Evolutionary conservation across 2,329 filamentous ascomycete species (phyloP).

Genomic region (Colletotrichum gigasporum): DNA sequence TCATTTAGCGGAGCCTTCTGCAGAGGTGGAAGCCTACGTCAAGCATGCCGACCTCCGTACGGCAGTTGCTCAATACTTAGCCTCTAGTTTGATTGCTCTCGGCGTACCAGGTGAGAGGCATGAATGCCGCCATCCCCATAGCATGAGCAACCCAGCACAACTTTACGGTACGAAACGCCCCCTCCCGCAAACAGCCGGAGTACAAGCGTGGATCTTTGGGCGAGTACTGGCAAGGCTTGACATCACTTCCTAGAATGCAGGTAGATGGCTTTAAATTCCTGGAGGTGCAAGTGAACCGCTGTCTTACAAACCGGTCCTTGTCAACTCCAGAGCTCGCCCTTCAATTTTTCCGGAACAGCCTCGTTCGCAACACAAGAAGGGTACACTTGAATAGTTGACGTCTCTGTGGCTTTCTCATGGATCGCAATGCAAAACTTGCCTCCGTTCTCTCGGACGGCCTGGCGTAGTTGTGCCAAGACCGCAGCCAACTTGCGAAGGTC

Average conservation of each 20-base stretch:
- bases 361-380: neutral
- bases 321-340: neutral
- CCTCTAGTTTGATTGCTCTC: conserved; percentile 41
- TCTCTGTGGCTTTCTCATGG: neutral
- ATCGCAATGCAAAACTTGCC: neutral
- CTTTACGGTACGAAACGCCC: too few relatives aligned
- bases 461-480: neutral
- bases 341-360: neutral
- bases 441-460: neutral
- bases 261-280: too few relatives aligned
- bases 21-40: conserved; percentile 37
- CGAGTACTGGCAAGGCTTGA: too few relatives aligned
- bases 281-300: too few relatives aligned
- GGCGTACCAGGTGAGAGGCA: conserved; percentile 13
- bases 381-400: neutral
- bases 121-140: too few relatives aligned
- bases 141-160: too few relatives aligned
- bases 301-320: too few relatives aligned
- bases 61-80: conserved; percentile 41
- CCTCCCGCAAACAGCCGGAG: too few relatives aligned
- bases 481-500: neutral
- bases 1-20: conserved; percentile 40
- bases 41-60: conserved; percentile 34
- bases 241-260: too few relatives aligned
- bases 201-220: too few relatives aligned